Evolutionary conservation across 495 filamentous ascomycete genomes (phyloP), one percentile per base, ranked within the genome.

Genomic region (Mycothermus thermophilus): DNA sequence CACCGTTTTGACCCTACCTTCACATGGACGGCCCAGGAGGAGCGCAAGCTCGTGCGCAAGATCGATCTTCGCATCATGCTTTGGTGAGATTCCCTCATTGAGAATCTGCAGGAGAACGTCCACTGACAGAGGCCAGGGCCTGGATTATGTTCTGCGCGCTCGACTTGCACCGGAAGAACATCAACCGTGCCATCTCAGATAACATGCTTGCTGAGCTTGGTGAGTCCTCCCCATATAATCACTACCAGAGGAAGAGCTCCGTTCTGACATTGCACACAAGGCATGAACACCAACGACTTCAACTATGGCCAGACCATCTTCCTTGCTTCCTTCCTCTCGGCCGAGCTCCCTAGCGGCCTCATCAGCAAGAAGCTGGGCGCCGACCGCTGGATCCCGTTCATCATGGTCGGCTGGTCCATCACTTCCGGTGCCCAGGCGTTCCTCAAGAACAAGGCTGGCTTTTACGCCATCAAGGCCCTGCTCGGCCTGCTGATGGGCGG

Each of bases 1-100:
- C 72, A 79, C 54, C 60, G 68, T 4, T 79, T 69, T 38, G 66
- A 72, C 38, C 65, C 66, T 3, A 39, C 44, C 4, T 59, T 59
- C 34, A 52, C 44, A 25, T 74, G 69, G 69, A 58, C 52, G 8
- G 53, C 54, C 33, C 50, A 56, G 27, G 64, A 66, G 35, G 70
- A 74, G 52, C 55, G 50, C 40, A 59, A 38, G 37, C 42, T 74
- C 2, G 56, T 72, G 8, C 43, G 62, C 32, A 65, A 69, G 48
- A 48, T 66, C 32, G 59, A 64, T 35, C 35, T 34, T 8, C 41
- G 46, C 20, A 51, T 58, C 9, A 53, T 55, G 44, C 20, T 55
- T 11, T 60, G 52, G 29, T 40, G 30, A 9, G 29, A 10, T 8
- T 11, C 22, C 23, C 6, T 19, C 9, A 3, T 8, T 9, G 4